Percentiles rank a stretch among this genome's conserved stretches.
phyloP scores from a whole-genome alignment of 768 basidiomycete genomes.

The Termitomyces sp. region DNA sequence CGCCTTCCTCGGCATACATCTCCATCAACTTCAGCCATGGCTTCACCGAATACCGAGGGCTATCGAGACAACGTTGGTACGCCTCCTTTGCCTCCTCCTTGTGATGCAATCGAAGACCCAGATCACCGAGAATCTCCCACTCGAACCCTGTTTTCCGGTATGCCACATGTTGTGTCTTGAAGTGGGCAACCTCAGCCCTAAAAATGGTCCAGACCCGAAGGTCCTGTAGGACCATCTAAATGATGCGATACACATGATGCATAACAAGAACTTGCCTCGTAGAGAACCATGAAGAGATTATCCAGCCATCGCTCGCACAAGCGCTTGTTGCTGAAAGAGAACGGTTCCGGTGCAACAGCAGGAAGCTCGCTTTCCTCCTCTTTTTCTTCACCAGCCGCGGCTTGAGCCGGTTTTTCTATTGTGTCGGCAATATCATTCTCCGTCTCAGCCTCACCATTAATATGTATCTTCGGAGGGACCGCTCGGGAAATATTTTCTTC shows the following conservation, averaged over 20 bases:
- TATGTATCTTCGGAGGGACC: slow-evolving; percentile 19
- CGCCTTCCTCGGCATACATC: slow-evolving; percentile 95
- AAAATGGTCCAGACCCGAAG: slow-evolving; percentile 98
- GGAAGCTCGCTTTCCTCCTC: slow-evolving; percentile 33
- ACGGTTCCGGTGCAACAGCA: slow-evolving; percentile 50
- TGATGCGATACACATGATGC: not conserved
- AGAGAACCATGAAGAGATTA: slow-evolving; percentile 97
- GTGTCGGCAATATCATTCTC: slow-evolving; percentile 30
- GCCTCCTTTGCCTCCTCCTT: slow-evolving; percentile 99
- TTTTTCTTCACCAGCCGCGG: slow-evolving; percentile 48
- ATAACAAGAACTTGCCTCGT: slow-evolving; percentile 58
- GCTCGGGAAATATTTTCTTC: slow-evolving; percentile 29
- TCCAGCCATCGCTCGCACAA: slow-evolving; percentile 98
- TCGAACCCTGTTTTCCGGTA: slow-evolving; percentile 96
- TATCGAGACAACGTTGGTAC: slow-evolving; percentile 90
- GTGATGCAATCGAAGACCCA: slow-evolving; percentile 91
- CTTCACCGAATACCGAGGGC: slow-evolving; percentile 81
- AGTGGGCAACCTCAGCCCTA: slow-evolving; percentile 96
- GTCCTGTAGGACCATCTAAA: slow-evolving; percentile 51
- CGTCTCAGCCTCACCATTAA: slow-evolving; percentile 27
- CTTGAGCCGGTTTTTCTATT: slow-evolving; percentile 48
- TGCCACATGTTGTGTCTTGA: slow-evolving; percentile 97
- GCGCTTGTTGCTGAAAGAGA: slow-evolving; percentile 94
- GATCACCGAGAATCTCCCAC: slow-evolving; percentile 97
- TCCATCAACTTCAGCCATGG: slow-evolving; percentile 94